A percentile compares a stretch with the other conserved stretches of the same genome.
phyloP scores from a whole-genome alignment of 345 rosid genomes.

The Acer yangbiense region DNA sequence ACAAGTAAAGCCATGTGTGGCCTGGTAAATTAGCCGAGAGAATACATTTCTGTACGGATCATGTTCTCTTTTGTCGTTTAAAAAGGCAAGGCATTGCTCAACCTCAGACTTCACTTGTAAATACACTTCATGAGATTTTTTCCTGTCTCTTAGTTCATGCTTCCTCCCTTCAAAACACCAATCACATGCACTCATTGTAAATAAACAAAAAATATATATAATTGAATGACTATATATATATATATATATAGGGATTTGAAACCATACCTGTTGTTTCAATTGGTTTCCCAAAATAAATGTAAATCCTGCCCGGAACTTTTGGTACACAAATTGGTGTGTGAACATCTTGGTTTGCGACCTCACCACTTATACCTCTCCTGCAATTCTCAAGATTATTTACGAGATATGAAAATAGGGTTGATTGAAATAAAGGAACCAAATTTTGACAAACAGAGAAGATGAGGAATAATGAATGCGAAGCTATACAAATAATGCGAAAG shows the following conservation, averaged over 20 bases:
- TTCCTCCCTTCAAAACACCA: slow-evolving; percentile 33
- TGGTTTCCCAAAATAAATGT: slow-evolving; percentile 55
- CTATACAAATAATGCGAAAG: no score
- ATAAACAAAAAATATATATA: no score
- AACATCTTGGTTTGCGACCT: slow-evolving; percentile 42
- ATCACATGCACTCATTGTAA: no score
- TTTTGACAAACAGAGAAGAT: no score
- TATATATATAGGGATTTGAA: no score
- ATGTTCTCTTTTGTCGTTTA: slow-evolving; percentile 56
- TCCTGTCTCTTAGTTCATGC: slow-evolving; percentile 44
- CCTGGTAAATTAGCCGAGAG: slow-evolving; percentile 44
- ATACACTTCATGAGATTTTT: slow-evolving; percentile 51
- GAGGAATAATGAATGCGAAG: not conserved
- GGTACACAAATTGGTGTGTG: slow-evolving; percentile 39
- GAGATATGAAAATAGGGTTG: not conserved
- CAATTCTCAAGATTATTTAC: not conserved
- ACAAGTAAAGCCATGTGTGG: slow-evolving; percentile 39
- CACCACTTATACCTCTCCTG: slow-evolving; percentile 40
- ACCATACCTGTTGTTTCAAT: slow-evolving; percentile 44
- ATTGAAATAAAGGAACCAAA: no score
- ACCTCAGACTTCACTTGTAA: slow-evolving; percentile 56
- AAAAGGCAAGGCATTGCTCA: slow-evolving; percentile 53
- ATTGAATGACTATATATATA: no score
- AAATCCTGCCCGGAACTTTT: slow-evolving; percentile 51
- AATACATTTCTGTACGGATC: slow-evolving; percentile 63